These are phyloP conservation scores for Linnemannia exigua DNA, from an alignment of 192 early-diverging fungal species.

Conservation along the genomic window DNA sequence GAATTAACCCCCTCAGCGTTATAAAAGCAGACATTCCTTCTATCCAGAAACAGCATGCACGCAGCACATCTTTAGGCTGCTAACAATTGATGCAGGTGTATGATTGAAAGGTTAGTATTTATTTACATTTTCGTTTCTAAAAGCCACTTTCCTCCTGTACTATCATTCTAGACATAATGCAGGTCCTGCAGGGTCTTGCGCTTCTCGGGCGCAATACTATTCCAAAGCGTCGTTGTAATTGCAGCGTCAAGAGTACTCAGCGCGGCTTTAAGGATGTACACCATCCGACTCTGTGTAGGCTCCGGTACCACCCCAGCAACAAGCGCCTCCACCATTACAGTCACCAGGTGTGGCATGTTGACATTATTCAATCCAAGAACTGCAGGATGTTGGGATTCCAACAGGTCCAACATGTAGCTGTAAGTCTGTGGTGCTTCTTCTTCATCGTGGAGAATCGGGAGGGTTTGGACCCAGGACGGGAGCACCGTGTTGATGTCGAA, in stretches of 20 bases:
- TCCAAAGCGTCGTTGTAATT: slow-evolving; percentile 62
- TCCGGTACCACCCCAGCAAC: slow-evolving; percentile 58
- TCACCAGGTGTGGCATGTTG: slow-evolving; percentile 71
- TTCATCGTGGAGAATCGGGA: slow-evolving; percentile 92
- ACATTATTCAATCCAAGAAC: slow-evolving; percentile 70
- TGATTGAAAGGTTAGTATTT: no score
- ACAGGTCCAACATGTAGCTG: slow-evolving; percentile 78
- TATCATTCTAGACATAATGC: slow-evolving; percentile 19
- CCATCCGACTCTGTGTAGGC: slow-evolving; percentile 56
- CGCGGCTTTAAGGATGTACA: slow-evolving; percentile 60
- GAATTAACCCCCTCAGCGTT: no score
- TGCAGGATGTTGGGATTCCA: slow-evolving; percentile 73
- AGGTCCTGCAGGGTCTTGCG: slow-evolving; percentile 56
- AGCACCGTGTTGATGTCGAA: slow-evolving; percentile 73
- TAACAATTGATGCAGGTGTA: no score
- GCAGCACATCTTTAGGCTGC: no score
- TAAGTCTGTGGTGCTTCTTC: slow-evolving; percentile 87
- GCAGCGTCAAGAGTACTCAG: slow-evolving; percentile 55
- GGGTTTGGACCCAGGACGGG: slow-evolving; percentile 79
- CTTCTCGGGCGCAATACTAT: slow-evolving; percentile 63
- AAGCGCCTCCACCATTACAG: slow-evolving; percentile 71
- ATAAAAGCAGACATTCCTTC: no score
- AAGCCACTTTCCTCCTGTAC: background rate
- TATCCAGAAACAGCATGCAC: no score
- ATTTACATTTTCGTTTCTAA: background rate